Conservation (phyloP, 495 filamentous ascomycete species). For the Podospora didyma region DNA sequence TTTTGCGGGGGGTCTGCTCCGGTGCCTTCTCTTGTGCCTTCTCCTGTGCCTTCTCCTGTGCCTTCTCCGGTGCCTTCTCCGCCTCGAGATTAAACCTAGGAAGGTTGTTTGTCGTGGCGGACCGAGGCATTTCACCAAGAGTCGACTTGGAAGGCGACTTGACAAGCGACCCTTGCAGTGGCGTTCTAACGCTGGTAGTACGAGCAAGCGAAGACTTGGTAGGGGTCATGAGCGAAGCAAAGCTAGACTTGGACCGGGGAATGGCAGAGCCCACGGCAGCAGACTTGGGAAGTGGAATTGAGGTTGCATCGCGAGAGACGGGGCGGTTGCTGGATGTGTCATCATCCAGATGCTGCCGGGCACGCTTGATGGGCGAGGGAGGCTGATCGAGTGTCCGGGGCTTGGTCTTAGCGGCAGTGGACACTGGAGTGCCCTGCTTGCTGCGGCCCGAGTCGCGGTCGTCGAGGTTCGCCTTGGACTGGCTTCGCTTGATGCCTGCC, state of each 20-base stretch:
- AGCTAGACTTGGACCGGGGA: slow-evolving; percentile 39
- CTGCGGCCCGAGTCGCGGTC: slow-evolving; percentile 34
- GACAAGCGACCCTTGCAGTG: slow-evolving; percentile 25
- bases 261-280: slow-evolving; percentile 32
- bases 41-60: too few relatives aligned
- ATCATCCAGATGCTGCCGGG: slow-evolving; percentile 55
- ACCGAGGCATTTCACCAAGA: slow-evolving; percentile 29
- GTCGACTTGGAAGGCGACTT: slow-evolving; percentile 34
- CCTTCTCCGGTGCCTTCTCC: background rate
- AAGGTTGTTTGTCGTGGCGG: slow-evolving; percentile 35
- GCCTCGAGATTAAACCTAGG: background rate
- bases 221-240: slow-evolving; percentile 63
- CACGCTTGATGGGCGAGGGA: slow-evolving; percentile 55
- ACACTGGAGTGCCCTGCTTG: slow-evolving; percentile 32
- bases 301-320: slow-evolving; percentile 44
- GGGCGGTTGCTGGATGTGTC: slow-evolving; percentile 56
- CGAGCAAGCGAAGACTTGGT: slow-evolving; percentile 76
- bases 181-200: slow-evolving; percentile 53
- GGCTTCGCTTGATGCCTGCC: slow-evolving; percentile 55
- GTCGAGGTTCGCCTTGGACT: slow-evolving; percentile 61
- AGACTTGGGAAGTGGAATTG: slow-evolving; percentile 40
- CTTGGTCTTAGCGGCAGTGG: slow-evolving; percentile 31
- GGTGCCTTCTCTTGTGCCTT: slow-evolving; percentile 21
- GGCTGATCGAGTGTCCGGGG: slow-evolving; percentile 19
- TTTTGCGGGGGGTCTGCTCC: slow-evolving; percentile 16